Conservation (phyloP, 176 grass and related monocot genomes). For the Bonia amplexicaulis region DNA sequence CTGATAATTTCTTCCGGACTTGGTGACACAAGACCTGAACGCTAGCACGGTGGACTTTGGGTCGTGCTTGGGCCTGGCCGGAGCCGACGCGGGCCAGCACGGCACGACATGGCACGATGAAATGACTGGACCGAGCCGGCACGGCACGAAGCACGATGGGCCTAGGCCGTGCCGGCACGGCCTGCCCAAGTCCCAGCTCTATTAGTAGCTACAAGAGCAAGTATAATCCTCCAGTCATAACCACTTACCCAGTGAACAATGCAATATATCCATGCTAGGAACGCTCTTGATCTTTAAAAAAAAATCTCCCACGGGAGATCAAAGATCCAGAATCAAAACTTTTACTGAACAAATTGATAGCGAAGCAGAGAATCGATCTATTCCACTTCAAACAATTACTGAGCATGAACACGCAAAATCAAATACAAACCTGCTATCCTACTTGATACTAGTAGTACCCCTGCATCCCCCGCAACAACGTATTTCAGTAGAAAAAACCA, state of each 20-base stretch:
- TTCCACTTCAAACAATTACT: neutral
- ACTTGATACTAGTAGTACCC: neutral
- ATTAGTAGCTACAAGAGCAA: conserved; percentile 3
- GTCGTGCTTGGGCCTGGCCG: no score
- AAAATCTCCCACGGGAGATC: neutral
- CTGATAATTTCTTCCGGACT: no score
- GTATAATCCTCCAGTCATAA: conserved; percentile 3
- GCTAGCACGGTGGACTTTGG: no score
- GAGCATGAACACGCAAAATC: neutral
- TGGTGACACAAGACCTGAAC: no score
- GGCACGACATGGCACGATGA: no score
- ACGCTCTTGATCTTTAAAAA: neutral
- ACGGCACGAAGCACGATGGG: no score
- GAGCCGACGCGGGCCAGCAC: no score
- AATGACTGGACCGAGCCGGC: no score
- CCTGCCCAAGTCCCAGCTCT: no score
- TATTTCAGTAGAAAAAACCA: neutral
- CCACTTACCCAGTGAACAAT: neutral
- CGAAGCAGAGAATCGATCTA: neutral
- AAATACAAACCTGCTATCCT: neutral
- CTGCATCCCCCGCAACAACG: neutral
- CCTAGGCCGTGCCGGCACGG: no score
- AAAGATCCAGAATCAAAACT: neutral
- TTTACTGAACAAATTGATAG: neutral
- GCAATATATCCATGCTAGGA: neutral